Evolutionary conservation across 2,329 filamentous ascomycete species (phyloP), one percentile per base, ranked within the genome.

Genomic region (Aspergillus hortae): DNA sequence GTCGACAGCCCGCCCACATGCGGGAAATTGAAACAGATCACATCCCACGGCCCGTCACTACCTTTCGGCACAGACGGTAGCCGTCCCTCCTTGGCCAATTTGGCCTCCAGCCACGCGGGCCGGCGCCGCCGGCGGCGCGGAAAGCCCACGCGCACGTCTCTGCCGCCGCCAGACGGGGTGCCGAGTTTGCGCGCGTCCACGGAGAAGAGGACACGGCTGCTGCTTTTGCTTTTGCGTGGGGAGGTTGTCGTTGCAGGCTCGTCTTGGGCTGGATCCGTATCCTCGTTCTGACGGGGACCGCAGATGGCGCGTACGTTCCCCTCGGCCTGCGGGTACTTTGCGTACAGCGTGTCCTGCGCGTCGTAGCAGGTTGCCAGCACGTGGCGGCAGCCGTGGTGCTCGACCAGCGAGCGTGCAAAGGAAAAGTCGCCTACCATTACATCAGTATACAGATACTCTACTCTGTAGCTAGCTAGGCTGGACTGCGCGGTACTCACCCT

Each of bases 21-120:
- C 33, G 94, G 94, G 72, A 99, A 99, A 78, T 96, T 96, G 83
- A 97, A 99, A 59, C 92, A 79, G 56, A 97, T 86, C 51, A 84
- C 81, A 69, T 95, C 86, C 79, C 88, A 92, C 4, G 76, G 71
- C 3, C 72, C 72, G 14, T 64, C 64, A 4, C 50, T 35, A 6
- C 46, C 51, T 15, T 36, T 15, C 23, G 55, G 41, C 46, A 15
- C 1, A 25, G 17, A n/a, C 15, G 33, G 19, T 11, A 23, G 11
- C 17, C 40, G n/a, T 7, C 14, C 19, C n/a, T 42, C 40, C 12
- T 25, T 21, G 12, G 48, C 46, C 19, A 48, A 50, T 35, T 52
- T 55, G n/a, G 48, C 48, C 40, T 54, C 42, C 38, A 60, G 21
- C 62, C 65, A 69, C 7, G 51, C 63, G 38, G 51, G 71, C 44